Evolutionary conservation across 202 grass and related monocot genomes (phyloP), one percentile per base, ranked within the genome.

Genomic region (Eragrostis tef): DNA sequence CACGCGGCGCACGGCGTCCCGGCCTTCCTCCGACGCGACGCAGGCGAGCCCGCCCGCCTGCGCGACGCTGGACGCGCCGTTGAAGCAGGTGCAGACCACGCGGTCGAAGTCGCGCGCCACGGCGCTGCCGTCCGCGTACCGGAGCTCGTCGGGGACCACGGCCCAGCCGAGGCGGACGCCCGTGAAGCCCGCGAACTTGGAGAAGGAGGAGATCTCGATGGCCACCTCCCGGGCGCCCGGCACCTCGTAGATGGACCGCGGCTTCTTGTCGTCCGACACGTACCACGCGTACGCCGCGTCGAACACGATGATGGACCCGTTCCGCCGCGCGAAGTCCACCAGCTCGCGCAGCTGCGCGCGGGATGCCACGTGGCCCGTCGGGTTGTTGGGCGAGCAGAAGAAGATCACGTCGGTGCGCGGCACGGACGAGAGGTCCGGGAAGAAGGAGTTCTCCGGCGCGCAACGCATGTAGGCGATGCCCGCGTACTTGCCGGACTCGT

Each of bases 361-460:
- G 0, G 92, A 93, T 17, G 96, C 93, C 0, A 67, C 92, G 59
- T 99, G 90, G 17, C 93, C 96, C 14, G 92, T 99, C 0, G 96
- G 96, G 79, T 99, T 99, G 87, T 99, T 99, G 9, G 96, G 96
- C 17, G 96, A 99, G 90, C 96, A 99, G 69, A 99, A 91, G 89
- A 95, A 99, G 89, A 99, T 91, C 22, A 99, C 77, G 84, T 95
- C 94, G 20, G 94, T 98, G 59, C 86, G 84, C 54, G 79, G 88
- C 69, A 74, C 84, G n/a, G 65, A 20, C 3, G 90, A 84, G 24
- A 98, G 81, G 79, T 98, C 96, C 5, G 96, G 92, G 81, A 98
- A 98, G 81, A 98, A 98, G 22, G 44, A 12, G 77, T 95, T 99
- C 64, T 93, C 90, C 79, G 92, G 92, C 69, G 81, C 70, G 53